Base-by-base conservation (phyloP, 768 basidiomycete species). In the Boletus tomentosulus region DNA sequence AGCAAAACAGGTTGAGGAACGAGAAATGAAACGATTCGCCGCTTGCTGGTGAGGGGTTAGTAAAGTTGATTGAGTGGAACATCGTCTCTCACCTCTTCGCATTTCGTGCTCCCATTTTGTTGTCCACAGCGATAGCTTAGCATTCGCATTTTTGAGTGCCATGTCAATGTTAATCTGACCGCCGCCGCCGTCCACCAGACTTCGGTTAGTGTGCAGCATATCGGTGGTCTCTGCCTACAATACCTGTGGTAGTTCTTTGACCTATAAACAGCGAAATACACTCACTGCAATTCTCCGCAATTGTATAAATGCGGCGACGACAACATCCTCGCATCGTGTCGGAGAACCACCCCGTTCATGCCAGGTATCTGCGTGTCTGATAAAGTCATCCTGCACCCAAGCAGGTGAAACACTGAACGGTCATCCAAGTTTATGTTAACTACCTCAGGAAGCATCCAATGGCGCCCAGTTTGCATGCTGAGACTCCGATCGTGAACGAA, bases 401-500 rank as follows among this genome's bases (percentile, higher is more conserved):
- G 39, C 15, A 45, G 6, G 41, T 64, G 49, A 64, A 56, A 55
- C 15, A 34, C n/a, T 46, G 55, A 54, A 50, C 6, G 25, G n/a
- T 50, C 19, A 38, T 43, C 15, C 50, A 27, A 54, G 13, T 43
- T 46, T 43, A 44, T 24, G 19, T 24, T 47, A 57, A 22, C 34
- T 57, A 78, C 77, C 73, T 92, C 90, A 9, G 87, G 88, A 19
- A 93, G 78, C 91, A 92, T 92, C 89, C 89, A 92, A 55, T 82
- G 84, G 41, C 87, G 77, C 46, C 90, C 91, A 2, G 90, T 92
- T 69, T 92, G 90, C 69, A 87, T 91, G 71, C 85, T 87, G 44
- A 92, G 77, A 63, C 86, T 89, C 50, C 90, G 85, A 69, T 93
- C 90, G 62, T 93, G 91, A 41, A 90, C 85, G 62, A 88, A 93